phyloP scores from a whole-genome alignment of 345 rosid genomes.

The Rhodamnia argentea region DNA sequence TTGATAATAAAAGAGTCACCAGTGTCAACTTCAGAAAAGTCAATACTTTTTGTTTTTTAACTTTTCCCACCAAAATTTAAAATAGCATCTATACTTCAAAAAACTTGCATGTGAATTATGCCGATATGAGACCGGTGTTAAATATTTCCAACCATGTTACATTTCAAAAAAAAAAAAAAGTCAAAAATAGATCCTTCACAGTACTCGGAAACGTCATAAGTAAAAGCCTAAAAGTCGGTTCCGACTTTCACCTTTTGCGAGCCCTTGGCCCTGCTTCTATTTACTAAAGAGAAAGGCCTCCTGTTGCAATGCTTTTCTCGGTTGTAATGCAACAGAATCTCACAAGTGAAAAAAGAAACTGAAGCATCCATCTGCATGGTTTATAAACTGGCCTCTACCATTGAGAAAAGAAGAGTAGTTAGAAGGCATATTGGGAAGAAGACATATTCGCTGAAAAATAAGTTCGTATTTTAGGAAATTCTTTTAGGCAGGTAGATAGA shows the following conservation, averaged over 20 bases:
- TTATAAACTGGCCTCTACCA: neutral
- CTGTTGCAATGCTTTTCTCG: neutral
- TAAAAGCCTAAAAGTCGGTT: too few relatives aligned
- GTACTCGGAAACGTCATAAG: too few relatives aligned
- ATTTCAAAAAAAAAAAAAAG: too few relatives aligned
- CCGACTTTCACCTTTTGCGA: neutral
- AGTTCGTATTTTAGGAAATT: neutral
- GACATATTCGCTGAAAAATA: neutral
- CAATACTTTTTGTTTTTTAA: neutral
- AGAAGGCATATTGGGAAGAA: neutral
- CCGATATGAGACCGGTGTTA: neutral
- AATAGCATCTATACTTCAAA: neutral
- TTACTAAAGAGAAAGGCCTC: neutral
- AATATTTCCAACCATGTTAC: neutral
- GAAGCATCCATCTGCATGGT: neutral
- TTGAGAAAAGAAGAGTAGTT: neutral
- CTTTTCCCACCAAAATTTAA: neutral
- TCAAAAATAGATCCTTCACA: too few relatives aligned
- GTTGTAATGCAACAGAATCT: neutral
- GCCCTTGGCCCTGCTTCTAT: neutral
- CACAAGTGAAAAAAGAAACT: fast-evolving
- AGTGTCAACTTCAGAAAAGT: neutral
- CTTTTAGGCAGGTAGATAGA: neutral
- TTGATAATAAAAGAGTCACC: too few relatives aligned
- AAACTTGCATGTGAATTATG: neutral